These are phyloP conservation scores for Prinsepia uniflora DNA, from an alignment of 306 rosid species.

Conservation along the genomic window DNA sequence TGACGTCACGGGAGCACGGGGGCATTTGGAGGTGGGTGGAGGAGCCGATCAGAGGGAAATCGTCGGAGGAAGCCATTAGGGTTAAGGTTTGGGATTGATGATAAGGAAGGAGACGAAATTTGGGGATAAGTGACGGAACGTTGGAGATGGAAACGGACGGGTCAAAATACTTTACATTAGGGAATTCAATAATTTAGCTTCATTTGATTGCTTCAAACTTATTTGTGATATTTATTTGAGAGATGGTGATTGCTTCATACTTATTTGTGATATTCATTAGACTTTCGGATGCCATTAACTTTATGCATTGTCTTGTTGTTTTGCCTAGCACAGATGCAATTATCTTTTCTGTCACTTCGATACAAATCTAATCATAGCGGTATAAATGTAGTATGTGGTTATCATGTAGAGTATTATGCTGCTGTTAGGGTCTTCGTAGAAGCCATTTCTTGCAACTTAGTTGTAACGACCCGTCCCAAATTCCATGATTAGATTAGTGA, in stretches of 20 bases:
- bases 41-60: slow-evolving; percentile 25
- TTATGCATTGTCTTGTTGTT: not conserved
- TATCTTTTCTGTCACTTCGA: not conserved
- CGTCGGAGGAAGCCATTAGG: slow-evolving; percentile 30
- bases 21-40: slow-evolving; percentile 22
- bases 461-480: too few species aligned
- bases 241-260: not conserved
- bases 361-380: too few species aligned
- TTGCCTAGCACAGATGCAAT: not conserved
- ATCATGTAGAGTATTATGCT: too few species aligned
- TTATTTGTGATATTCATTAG: too few species aligned
- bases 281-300: too few species aligned
- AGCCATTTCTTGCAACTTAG: not conserved
- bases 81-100: slow-evolving; percentile 15
- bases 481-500: too few species aligned
- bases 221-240: not conserved
- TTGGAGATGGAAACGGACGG: not conserved
- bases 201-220: not conserved
- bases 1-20: slow-evolving; percentile 31
- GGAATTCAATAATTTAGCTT: not conserved
- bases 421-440: not conserved
- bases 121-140: slow-evolving; percentile 22
- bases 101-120: slow-evolving; percentile 19
- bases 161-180: not conserved
- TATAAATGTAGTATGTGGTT: too few species aligned